Conservation (phyloP, 208 protist genomes). For the Acanthamoeba triangularis region DNA sequence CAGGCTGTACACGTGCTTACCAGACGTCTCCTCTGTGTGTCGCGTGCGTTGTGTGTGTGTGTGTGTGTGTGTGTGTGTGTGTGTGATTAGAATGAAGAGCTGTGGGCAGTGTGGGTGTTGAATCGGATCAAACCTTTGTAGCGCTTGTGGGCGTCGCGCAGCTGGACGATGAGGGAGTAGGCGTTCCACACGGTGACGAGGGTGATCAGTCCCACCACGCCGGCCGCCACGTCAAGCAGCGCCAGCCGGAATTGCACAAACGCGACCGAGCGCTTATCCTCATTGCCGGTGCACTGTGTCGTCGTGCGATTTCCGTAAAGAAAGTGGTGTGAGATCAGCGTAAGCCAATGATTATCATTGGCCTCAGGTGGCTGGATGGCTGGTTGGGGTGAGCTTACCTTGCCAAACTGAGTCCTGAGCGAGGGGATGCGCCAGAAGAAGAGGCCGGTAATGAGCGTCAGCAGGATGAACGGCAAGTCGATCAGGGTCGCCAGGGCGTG, state of each 20-base stretch:
- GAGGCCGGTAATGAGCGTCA: not conserved
- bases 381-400: not conserved
- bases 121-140: too few relatives aligned
- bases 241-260: slow-evolving; percentile 21
- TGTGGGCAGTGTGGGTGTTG: too few relatives aligned
- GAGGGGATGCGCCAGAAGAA: slow-evolving; percentile 37
- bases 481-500: not conserved
- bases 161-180: not conserved
- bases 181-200: slow-evolving; percentile 51
- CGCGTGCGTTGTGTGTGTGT: not conserved
- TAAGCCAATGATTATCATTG: not conserved
- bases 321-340: too few relatives aligned
- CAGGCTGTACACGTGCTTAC: not conserved
- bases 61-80: too few relatives aligned
- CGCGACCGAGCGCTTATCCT: not conserved
- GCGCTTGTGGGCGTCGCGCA: not conserved
- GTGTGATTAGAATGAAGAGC: not conserved
- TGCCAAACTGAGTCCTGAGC: slow-evolving; percentile 6
- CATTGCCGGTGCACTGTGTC: not conserved
- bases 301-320: not conserved
- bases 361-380: not conserved
- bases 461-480: slow-evolving; percentile 51
- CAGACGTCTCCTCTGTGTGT: not conserved
- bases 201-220: not conserved
- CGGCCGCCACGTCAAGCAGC: not conserved